phyloP scores from a whole-genome alignment of 305 asterid genomes.

The Nicotiana rustica region DNA sequence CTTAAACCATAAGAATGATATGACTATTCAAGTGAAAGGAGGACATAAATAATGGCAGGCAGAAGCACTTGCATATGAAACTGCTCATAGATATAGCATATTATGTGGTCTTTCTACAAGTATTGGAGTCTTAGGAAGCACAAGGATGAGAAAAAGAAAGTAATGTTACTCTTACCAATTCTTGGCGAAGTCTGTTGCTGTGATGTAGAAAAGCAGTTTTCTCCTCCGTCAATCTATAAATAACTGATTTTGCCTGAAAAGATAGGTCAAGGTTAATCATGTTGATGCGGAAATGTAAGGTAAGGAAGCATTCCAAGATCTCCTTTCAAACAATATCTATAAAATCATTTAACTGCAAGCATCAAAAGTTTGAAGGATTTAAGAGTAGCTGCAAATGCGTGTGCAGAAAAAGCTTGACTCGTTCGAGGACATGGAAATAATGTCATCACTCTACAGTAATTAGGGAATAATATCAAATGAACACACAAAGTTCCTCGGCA shows the following conservation, averaged over 20 bases:
- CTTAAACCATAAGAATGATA: not conserved
- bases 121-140: not conserved
- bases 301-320: not conserved
- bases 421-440: not conserved
- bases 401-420: slow-evolving; percentile 7
- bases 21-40: not conserved
- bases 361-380: slow-evolving; percentile 5
- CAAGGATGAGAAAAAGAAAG: not conserved
- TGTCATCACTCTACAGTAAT: not conserved
- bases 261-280: slow-evolving; percentile 15
- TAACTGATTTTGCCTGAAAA: slow-evolving; percentile 62
- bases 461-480: not conserved
- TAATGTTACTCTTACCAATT: slow-evolving; percentile 59
- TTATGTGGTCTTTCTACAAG: not conserved
- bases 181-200: slow-evolving; percentile 65
- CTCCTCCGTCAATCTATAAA: slow-evolving; percentile 70
- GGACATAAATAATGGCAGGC: not conserved
- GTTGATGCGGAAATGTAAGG: not conserved
- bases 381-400: not conserved
- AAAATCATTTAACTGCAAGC: slow-evolving; percentile 5
- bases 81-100: not conserved
- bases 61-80: not conserved
- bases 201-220: slow-evolving; percentile 67
- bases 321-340: not conserved
- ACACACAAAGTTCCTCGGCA: not conserved